Conservation (phyloP, 2,329 filamentous ascomycete species). For the Nigrospora oryzae region DNA sequence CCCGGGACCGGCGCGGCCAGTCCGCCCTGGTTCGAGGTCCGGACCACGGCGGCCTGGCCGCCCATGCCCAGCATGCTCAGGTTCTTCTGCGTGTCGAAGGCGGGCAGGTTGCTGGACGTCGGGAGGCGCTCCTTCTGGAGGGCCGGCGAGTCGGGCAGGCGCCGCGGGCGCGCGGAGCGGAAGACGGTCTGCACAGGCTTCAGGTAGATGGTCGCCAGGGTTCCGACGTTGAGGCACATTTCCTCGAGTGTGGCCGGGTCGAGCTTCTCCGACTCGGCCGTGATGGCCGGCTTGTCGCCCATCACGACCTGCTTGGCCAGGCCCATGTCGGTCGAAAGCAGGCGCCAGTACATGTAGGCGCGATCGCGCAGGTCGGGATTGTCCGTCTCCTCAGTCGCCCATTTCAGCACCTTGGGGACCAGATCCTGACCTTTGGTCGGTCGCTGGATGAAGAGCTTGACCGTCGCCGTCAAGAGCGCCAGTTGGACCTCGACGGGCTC, state of each 20-base stretch:
- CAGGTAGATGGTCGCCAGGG: slow-evolving; percentile 91
- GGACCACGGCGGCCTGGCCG: slow-evolving; percentile 41
- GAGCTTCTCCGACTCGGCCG: slow-evolving; percentile 88
- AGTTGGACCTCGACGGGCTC: slow-evolving; percentile 95
- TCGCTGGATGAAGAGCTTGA: slow-evolving; percentile 95
- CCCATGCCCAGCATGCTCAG: slow-evolving; percentile 50
- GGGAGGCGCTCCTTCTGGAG: slow-evolving; percentile 66
- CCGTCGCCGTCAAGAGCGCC: slow-evolving; percentile 86
- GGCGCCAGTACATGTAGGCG: slow-evolving; percentile 99
- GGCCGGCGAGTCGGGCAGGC: slow-evolving; percentile 74
- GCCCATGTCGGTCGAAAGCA: slow-evolving; percentile 85
- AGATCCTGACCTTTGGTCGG: slow-evolving; percentile 91
- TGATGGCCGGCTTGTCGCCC: slow-evolving; percentile 95
- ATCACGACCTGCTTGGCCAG: slow-evolving; percentile 85
- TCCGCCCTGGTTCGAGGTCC: slow-evolving; percentile 17
- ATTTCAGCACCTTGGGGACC: slow-evolving; percentile 91
- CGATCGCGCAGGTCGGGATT: slow-evolving; percentile 93
- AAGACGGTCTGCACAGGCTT: slow-evolving; percentile 98
- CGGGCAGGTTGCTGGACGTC: slow-evolving; percentile 39
- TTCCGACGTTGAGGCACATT: slow-evolving; percentile 94
- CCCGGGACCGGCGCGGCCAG: slow-evolving; percentile 12
- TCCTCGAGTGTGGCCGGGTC: slow-evolving; percentile 89
- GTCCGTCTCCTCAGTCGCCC: slow-evolving; percentile 98
- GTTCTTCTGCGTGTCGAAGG: slow-evolving; percentile 48
- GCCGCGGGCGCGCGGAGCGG: slow-evolving; percentile 73